These are phyloP conservation scores for Citrus unshiu DNA, from an alignment of 345 rosid species.

Conservation along the genomic window DNA sequence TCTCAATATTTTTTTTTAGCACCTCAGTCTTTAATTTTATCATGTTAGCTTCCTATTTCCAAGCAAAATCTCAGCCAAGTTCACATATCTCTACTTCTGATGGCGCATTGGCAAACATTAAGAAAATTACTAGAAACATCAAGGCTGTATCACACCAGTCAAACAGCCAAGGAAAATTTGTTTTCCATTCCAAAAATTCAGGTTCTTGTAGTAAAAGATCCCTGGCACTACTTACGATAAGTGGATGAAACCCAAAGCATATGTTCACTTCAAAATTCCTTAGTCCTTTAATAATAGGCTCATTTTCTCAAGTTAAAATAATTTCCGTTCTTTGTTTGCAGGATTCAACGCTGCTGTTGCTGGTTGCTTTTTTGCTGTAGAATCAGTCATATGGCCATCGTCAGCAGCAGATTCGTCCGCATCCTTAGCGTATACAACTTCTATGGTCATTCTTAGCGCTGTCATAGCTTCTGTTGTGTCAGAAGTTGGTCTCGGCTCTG, in stretches of 20 bases:
- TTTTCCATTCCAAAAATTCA: constrained; percentile 14
- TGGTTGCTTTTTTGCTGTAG: constrained; percentile 92
- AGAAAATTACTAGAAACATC: constrained; percentile 1
- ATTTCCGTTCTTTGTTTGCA: constrained; percentile 19
- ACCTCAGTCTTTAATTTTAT: background rate
- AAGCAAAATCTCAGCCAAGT: background rate
- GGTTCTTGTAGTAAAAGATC: constrained; percentile 7
- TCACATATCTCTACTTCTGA: constrained; percentile 4
- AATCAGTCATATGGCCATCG: constrained; percentile 91
- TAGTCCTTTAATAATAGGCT: constrained; percentile 69
- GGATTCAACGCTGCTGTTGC: constrained; percentile 99
- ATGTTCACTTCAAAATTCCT: constrained; percentile 85
- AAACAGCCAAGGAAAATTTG: constrained; percentile 8
- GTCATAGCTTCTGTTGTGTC: constrained; percentile 85
- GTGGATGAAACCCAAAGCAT: constrained; percentile 85
- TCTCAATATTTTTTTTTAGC: background rate
- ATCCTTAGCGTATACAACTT: constrained; percentile 75
- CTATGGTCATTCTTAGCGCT: constrained; percentile 89
- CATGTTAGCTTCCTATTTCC: constrained; percentile 2
- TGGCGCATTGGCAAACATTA: background rate
- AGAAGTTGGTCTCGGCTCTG: constrained; percentile 70
- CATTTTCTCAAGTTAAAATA: background rate
- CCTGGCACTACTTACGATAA: constrained; percentile 49
- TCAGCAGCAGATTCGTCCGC: constrained; percentile 42
- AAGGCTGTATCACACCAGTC: background rate